Conservation (phyloP, 768 basidiomycete genomes). For the Hebeloma cylindrosporum region DNA sequence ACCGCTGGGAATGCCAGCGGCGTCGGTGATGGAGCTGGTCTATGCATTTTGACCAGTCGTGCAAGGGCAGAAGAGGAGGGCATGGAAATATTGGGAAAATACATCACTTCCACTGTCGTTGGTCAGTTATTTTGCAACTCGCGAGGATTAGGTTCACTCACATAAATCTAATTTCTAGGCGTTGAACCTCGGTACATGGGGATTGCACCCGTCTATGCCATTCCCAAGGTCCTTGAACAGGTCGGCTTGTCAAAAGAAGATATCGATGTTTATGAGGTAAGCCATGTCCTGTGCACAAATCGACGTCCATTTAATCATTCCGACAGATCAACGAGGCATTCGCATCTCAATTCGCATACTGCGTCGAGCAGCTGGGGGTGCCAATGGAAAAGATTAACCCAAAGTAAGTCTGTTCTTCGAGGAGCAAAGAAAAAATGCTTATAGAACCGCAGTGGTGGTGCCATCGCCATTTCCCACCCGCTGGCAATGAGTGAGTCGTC, state of each 20-base stretch:
- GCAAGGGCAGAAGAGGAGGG: constrained; percentile 73
- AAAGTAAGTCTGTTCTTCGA: constrained; percentile 50
- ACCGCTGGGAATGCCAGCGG: constrained; percentile 89
- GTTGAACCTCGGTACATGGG: constrained; percentile 82
- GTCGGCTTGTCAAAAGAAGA: constrained; percentile 68
- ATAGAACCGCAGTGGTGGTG: constrained; percentile 65
- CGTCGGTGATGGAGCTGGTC: constrained; percentile 89
- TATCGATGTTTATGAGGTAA: constrained; percentile 74
- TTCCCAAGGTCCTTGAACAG: constrained; percentile 65
- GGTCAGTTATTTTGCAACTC: constrained; percentile 50
- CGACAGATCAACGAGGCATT: constrained; percentile 86
- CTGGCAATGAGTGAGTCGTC: constrained; percentile 73
- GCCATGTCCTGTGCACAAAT: background rate
- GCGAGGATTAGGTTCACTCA: no score
- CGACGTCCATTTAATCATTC: background rate
- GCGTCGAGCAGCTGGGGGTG: constrained; percentile 76
- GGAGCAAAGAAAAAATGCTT: background rate
- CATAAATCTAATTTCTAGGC: constrained; percentile 48
- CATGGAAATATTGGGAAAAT: constrained; percentile 81
- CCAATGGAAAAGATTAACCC: constrained; percentile 84
- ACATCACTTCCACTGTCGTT: constrained; percentile 72
- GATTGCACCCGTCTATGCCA: constrained; percentile 68
- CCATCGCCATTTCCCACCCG: constrained; percentile 82
- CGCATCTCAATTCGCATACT: constrained; percentile 92
- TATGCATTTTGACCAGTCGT: constrained; percentile 81